Conservation (phyloP, 495 filamentous ascomycete genomes). For the Viridothelium virens region DNA sequence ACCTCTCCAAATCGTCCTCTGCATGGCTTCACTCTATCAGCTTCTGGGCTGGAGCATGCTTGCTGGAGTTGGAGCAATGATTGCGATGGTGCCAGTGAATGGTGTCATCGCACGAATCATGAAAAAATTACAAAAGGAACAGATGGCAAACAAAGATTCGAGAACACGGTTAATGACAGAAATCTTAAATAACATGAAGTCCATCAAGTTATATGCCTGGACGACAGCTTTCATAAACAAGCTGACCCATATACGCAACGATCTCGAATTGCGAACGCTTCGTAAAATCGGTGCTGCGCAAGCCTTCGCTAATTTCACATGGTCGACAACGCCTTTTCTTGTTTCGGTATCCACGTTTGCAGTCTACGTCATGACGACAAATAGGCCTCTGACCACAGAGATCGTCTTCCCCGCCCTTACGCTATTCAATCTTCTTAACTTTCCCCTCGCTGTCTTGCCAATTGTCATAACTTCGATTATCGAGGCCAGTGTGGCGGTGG, state of each 20-base stretch:
- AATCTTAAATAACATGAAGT: constrained; percentile 99
- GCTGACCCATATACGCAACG: constrained; percentile 88
- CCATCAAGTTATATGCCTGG: constrained; percentile 98
- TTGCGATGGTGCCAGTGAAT: constrained; percentile 95
- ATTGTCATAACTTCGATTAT: constrained; percentile 98
- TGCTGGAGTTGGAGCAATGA: constrained; percentile 92
- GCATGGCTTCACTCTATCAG: constrained; percentile 92
- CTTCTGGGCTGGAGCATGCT: constrained; percentile 90
- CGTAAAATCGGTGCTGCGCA: constrained; percentile 92
- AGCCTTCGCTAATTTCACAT: constrained; percentile 93
- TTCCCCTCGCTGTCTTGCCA: constrained; percentile 87
- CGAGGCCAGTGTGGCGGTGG: constrained; percentile 88
- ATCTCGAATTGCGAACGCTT: constrained; percentile 88
- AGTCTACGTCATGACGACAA: constrained; percentile 78
- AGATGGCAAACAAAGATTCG: constrained; percentile 99
- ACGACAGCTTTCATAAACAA: constrained; percentile 95
- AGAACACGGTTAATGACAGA: constrained; percentile 91
- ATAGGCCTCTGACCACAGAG: constrained; percentile 77
- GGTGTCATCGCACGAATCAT: constrained; percentile 85
- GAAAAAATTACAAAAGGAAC: constrained; percentile 87
- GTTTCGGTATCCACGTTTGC: constrained; percentile 96
- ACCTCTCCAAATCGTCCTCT: constrained; percentile 90
- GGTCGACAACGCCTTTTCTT: constrained; percentile 98
- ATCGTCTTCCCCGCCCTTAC: constrained; percentile 94
- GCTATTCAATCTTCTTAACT: constrained; percentile 87